Base-by-base conservation (phyloP, 805 yeast species). In the Peterozyma xylosa region DNA sequence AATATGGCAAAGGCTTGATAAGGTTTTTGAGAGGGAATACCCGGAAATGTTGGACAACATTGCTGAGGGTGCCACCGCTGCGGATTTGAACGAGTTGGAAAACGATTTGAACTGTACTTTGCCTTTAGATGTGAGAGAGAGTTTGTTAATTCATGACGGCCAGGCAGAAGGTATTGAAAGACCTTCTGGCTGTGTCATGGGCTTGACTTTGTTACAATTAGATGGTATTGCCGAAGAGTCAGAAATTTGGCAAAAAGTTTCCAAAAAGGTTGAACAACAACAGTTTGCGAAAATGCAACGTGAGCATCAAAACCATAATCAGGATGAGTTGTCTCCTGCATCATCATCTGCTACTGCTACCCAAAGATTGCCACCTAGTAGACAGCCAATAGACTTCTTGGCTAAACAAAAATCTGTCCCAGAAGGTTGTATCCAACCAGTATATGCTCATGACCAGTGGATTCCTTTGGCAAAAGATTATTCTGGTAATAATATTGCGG, bases 391-490 rank as follows among this genome's bases (percentile, higher is more conserved):
- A 21, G 64, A 66, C 45, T 69, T 73, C 50, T 62, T 63, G 52
- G 62, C 80, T 35, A 60, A 63, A 59, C 82, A 83, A 63, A 72
- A 71, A 46, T 81, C 93, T 0, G 70, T 87, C 13, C 99, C 99
- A 9, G 85, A 85, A 15, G 82, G 80, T 5, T 67, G 80, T 11
- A 69, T 89, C 38, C 85, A 86, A 58, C 73, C 76, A 9, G 78
- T 80, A 6, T 93, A 88, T 62, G 91, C 96, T n/a, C 87, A 87
- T 60, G 80, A 87, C 3, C 78, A 76, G 54, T 91, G 99, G 99
- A 80, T 91, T 47, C 98, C 99, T 3, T 63, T 91, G 42, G 78
- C 86, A 34, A 87, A 91, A 40, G 99, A 91, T 60, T 80, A 77
- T 43, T 82, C 80, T 17, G 99, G 99, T 38, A 91, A 91, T 66